phyloP scores from a whole-genome alignment of 495 filamentous ascomycete species.

The Cairneyella variabilis region DNA sequence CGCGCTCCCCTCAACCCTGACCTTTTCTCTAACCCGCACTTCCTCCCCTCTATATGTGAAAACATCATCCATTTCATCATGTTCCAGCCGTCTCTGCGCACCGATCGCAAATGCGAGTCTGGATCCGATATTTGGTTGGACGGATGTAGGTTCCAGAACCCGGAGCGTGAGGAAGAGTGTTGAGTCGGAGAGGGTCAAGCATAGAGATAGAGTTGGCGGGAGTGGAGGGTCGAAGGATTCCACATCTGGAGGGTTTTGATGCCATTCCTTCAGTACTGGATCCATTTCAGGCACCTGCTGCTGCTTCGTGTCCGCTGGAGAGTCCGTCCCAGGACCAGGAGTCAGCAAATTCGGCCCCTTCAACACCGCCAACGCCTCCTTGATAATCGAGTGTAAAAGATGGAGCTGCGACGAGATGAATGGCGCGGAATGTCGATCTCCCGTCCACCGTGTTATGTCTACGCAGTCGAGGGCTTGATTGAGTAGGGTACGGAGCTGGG shows the following conservation, averaged over 20 bases:
- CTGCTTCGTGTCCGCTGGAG: no score
- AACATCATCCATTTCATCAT: constrained; percentile 76
- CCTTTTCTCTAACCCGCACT: constrained; percentile 84
- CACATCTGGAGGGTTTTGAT: constrained; percentile 25
- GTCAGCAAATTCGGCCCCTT: constrained; percentile 46
- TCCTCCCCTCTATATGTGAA: constrained; percentile 59
- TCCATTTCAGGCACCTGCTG: no score
- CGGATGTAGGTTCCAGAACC: constrained; percentile 62
- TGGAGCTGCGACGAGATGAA: constrained; percentile 80
- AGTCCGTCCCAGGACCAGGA: not conserved
- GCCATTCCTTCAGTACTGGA: constrained; percentile 28
- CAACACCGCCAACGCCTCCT: constrained; percentile 60
- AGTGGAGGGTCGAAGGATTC: constrained; percentile 44
- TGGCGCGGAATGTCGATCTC: constrained; percentile 41
- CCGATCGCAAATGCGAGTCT: constrained; percentile 53
- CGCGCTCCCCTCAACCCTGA: constrained; percentile 76
- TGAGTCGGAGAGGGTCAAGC: constrained; percentile 73
- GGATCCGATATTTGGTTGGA: constrained; percentile 43
- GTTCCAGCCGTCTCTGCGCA: constrained; percentile 56
- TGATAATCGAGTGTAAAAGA: constrained; percentile 69
- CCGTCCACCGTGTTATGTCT: constrained; percentile 67
- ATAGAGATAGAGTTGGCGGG: constrained; percentile 61
- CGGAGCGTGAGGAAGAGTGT: constrained; percentile 75
- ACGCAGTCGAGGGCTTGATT: constrained; percentile 75
- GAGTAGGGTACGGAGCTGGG: constrained; percentile 67